Evolutionary conservation across 73 alveolate genomes (phyloP).

Genomic region (Paramecium octaurelia): DNA sequence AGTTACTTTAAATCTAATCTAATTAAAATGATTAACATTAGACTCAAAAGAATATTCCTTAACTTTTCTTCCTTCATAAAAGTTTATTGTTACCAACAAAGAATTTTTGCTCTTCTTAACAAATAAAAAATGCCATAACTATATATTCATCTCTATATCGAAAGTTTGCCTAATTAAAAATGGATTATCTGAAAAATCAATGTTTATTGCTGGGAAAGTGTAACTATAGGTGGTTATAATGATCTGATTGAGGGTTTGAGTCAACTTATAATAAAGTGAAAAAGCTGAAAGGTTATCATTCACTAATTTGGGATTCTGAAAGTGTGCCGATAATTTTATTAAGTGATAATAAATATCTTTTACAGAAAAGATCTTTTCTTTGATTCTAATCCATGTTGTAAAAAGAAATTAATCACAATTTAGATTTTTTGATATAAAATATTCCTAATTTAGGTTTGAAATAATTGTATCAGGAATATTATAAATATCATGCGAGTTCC

Average conservation of each 20-base stretch:
- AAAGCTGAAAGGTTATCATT: not conserved
- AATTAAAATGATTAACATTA: not conserved
- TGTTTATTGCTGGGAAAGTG: not conserved
- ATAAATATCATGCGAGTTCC: not conserved
- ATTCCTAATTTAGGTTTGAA: no score
- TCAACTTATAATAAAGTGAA: not conserved
- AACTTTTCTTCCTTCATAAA: not conserved
- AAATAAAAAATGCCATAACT: not conserved
- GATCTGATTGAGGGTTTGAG: not conserved
- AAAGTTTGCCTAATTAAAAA: not conserved
- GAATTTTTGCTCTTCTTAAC: not conserved
- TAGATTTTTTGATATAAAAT: not conserved
- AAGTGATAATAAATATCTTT: not conserved
- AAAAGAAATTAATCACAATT: not conserved
- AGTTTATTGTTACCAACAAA: not conserved
- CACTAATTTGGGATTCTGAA: not conserved
- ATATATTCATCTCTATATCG: not conserved
- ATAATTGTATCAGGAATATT: no score
- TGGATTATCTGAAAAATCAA: not conserved
- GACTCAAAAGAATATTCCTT: not conserved
- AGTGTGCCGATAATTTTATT: not conserved
- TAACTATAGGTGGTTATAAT: not conserved
- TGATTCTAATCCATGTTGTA: not conserved
- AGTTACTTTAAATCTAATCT: not conserved
- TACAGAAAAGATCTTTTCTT: not conserved